Evolutionary conservation across 192 early-diverging fungal species (phyloP).

Genomic region (Umbelopsis ramanniana): DNA sequence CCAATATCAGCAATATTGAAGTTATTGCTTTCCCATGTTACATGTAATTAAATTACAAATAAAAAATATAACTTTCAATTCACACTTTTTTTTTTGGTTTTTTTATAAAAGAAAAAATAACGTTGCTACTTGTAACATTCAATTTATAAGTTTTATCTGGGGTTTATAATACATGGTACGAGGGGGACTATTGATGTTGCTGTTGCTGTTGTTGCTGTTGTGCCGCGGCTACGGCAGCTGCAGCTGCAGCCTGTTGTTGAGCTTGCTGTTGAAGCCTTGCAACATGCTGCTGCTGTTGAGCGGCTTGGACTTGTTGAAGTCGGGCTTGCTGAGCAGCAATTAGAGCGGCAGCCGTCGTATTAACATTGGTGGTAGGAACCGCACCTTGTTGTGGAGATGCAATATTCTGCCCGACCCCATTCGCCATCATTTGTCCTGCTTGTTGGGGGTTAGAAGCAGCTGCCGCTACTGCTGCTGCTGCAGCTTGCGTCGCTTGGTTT

Average conservation of each 20-base stretch:
- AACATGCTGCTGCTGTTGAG: slow-evolving; percentile 38
- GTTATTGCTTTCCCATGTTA: background rate
- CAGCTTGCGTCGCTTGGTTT: slow-evolving; percentile 25
- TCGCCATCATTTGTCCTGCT: slow-evolving; percentile 3
- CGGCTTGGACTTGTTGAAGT: slow-evolving; percentile 32
- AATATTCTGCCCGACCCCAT: slow-evolving; percentile 20
- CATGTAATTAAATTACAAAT: background rate
- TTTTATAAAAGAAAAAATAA: too few species aligned
- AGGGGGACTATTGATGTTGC: background rate
- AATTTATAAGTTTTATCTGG: too few species aligned
- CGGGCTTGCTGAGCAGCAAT: slow-evolving; percentile 28
- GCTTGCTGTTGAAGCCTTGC: slow-evolving; percentile 27
- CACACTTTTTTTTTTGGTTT: too few species aligned
- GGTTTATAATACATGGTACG: background rate
- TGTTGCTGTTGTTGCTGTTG: slow-evolving; percentile 24
- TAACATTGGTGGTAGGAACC: slow-evolving; percentile 11
- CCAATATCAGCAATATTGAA: background rate
- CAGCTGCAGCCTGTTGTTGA: slow-evolving; percentile 29
- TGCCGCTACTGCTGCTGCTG: slow-evolving; percentile 21
- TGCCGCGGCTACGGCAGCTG: background rate
- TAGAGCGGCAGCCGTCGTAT: slow-evolving; percentile 12
- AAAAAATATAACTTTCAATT: too few species aligned
- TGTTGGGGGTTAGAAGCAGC: slow-evolving; percentile 7
- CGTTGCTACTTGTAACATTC: too few species aligned
- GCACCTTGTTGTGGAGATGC: slow-evolving; percentile 1